Evolutionary conservation across 108 stramenopile species (phyloP), one percentile per base, ranked within the genome.

Genomic region (Pseudonitzschia multiseries): DNA sequence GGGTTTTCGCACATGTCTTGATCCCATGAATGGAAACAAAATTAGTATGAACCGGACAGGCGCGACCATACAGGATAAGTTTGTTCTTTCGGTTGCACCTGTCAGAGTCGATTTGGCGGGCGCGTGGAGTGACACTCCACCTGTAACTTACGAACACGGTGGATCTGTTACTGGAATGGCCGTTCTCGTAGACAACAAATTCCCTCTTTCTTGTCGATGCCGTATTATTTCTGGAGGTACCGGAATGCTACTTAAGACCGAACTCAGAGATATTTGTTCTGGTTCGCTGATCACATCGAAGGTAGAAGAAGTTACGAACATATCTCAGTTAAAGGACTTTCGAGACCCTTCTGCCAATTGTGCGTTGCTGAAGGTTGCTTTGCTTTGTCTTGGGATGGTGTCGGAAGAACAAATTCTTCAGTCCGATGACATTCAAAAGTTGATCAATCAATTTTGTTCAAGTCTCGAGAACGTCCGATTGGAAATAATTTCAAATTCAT

Each of bases 51-150:
- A 62, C 12, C 10, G 33, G 32, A 62, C 14, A 14, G 2, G 61
- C 20, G 18, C 29, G 20, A 62, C 15, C 17, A n/a, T 62, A 31
- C 33, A 18, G 15, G 51, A 51, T 21, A 64, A 51, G 43, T 88
- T 87, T 76, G 87, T 82, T 10, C 44, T 82, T 20, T 86, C 92
- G 6, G 81, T 73, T 36, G 83, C 93, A 12, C 92, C 96, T 21
- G 90, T 79, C 27, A 69, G 96, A 29, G 75, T 96, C 1, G 96
- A 96, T 71, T 57, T 96, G 8, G 86, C 84, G 12, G 96, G 96
- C 17, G 96, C 92, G 0, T 96, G 96, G 96, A 81, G 75, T 56
- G 96, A 96, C 69, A 96, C 96, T 18, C 92, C 96, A 36, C 96
- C 96, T 8, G 80, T 96, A 15, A 84, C 80, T 31, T 90, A 81